Evolutionary conservation across 371 early-diverging fungal genomes (phyloP).

Genomic region (Zopfochytrium polystomum): DNA sequence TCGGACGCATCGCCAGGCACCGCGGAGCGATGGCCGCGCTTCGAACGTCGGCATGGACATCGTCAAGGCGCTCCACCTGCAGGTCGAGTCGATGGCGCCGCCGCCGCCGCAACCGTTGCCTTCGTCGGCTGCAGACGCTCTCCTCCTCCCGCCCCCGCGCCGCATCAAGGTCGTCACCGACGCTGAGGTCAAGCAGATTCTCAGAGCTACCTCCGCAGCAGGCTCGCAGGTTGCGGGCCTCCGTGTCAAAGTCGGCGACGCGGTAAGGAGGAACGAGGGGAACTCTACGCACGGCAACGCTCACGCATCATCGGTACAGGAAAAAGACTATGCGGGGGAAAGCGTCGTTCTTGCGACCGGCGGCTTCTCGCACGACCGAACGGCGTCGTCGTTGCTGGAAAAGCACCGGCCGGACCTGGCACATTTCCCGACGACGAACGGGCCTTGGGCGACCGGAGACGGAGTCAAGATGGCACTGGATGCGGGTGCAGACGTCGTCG

Average conservation of each 20-base stretch:
- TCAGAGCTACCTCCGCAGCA: constrained; percentile 57
- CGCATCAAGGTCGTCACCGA: constrained; percentile 32
- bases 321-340: no score
- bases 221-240: constrained; percentile 18
- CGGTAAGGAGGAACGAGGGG: constrained; percentile 7
- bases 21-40: constrained; percentile 56
- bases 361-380: constrained; percentile 49
- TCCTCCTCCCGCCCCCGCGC: background rate
- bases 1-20: constrained; percentile 49
- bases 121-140: background rate
- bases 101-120: background rate
- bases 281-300: no score
- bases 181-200: constrained; percentile 43
- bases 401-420: constrained; percentile 51
- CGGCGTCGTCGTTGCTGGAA: constrained; percentile 19
- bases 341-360: constrained; percentile 81
- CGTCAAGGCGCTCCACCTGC: constrained; percentile 21
- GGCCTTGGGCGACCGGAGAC: constrained; percentile 84
- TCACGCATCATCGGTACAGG: no score
- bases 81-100: constrained; percentile 37
- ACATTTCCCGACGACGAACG: constrained; percentile 75
- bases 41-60: constrained; percentile 69
- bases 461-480: constrained; percentile 77
- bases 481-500: constrained; percentile 70
- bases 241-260: background rate